Evolutionary conservation across 2,329 filamentous ascomycete genomes (phyloP).

Genomic region (Microsporum audouinii): DNA sequence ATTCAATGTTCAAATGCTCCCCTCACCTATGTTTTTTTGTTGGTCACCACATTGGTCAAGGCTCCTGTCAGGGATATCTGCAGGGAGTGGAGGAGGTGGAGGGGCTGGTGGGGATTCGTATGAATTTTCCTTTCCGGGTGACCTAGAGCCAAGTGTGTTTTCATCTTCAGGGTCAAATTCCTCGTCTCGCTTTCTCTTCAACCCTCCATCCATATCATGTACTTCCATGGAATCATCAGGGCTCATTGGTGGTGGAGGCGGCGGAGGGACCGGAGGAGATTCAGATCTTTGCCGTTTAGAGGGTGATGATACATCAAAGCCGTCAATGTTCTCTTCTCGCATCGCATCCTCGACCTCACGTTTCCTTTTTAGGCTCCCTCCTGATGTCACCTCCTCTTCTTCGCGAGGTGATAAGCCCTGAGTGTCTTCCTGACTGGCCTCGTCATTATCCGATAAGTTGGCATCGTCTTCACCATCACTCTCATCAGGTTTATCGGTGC

Average conservation of each 20-base stretch:
- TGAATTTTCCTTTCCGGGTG: neutral
- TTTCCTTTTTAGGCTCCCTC: constrained; percentile 15
- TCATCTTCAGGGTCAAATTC: neutral
- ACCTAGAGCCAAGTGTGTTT: neutral
- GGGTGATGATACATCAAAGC: constrained; percentile 14
- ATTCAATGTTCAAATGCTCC: neutral
- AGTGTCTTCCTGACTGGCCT: constrained; percentile 29
- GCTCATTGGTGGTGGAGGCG: constrained; percentile 21
- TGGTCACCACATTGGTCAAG: constrained; percentile 9
- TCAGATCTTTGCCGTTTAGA: constrained; percentile 16
- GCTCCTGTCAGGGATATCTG: constrained; percentile 16
- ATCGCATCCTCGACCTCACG: constrained; percentile 16
- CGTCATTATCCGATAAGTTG: constrained; percentile 33
- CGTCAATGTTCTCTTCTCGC: constrained; percentile 15
- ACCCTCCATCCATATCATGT: neutral
- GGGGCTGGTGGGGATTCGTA: neutral
- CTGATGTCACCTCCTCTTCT: constrained; percentile 20
- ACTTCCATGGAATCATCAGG: neutral
- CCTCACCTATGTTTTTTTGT: neutral
- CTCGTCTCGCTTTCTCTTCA: neutral
- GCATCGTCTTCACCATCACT: constrained; percentile 22
- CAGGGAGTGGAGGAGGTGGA: constrained; percentile 19
- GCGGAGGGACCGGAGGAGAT: constrained; percentile 21
- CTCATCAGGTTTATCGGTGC: constrained; percentile 8
- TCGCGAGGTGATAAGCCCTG: constrained; percentile 35